Percentiles rank a stretch among this genome's conserved stretches.
Evolutionary conservation across 768 basidiomycete species (phyloP).

Genomic region (Pisolithus albus): DNA sequence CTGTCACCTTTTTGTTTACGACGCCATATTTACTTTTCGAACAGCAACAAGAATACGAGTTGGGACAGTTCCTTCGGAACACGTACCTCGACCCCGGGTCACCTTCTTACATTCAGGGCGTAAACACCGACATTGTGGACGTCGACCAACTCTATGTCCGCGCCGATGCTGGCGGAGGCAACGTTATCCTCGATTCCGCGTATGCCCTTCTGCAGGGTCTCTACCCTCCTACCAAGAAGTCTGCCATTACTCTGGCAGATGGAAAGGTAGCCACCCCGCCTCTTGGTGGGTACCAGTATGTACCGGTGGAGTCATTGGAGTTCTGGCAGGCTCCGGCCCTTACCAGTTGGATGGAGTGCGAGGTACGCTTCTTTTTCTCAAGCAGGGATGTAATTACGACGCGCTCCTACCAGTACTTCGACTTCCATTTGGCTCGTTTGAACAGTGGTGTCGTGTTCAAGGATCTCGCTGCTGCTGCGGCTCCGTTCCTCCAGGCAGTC

Average conservation of each 20-base stretch:
- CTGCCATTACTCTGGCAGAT: conserved; percentile 66
- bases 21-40: conserved; percentile 1
- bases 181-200: conserved; percentile 76
- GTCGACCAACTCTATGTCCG: conserved; percentile 64
- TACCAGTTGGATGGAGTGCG: conserved; percentile 70
- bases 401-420: conserved; percentile 19
- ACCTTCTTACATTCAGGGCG: conserved; percentile 58
- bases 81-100: conserved; percentile 60
- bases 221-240: conserved; percentile 65
- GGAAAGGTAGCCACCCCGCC: conserved; percentile 65
- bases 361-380: conserved; percentile 23
- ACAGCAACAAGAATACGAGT: conserved; percentile 59
- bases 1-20: background rate
- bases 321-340: conserved; percentile 51
- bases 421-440: conserved; percentile 17
- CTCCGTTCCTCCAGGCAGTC: conserved; percentile 57
- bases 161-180: conserved; percentile 75
- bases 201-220: conserved; percentile 79
- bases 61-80: conserved; percentile 53
- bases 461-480: conserved; percentile 44
- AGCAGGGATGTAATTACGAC: background rate
- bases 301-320: conserved; percentile 58
- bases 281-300: conserved; percentile 81
- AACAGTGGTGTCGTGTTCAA: conserved; percentile 41
- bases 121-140: conserved; percentile 59